Base-by-base conservation (phyloP, 306 rosid species). In the Dicorynia guianensis region DNA sequence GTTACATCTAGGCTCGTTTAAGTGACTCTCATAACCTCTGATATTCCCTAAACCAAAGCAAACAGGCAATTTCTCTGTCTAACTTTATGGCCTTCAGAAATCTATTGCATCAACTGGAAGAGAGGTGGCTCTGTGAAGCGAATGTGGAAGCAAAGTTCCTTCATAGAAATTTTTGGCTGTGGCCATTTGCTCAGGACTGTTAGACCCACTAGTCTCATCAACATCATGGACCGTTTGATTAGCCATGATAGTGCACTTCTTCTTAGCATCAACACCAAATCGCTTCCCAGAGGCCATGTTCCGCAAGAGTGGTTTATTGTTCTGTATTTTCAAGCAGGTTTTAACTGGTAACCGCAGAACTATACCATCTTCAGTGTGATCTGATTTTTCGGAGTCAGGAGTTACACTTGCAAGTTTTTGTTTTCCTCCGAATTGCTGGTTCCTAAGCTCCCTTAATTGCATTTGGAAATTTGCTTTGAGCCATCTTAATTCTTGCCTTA, bases 401-500 rank as follows among this genome's bases (percentile, higher is more conserved):
- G 75, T 67, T 63, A 40, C 48, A 82, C 85, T 72, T 44, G 79
- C 57, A 8, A 75, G 17, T 69, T 81, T 89, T 64, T 70, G 64
- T 70, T 76, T 82, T 15, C 67, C 88, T 55, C 87, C 84, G 35
- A 92, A 75, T 58, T 90, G 96, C 42, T 85, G 96, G 80, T 88
- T 88, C 80, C 86, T 89, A n/a, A 88, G 84, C 89, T 85, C 99
- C 73, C 97, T 86, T 82, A 91, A 52, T 87, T 96, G 98, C 86
- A 93, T 76, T 82, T 96, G 98, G 83, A 90, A 96, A 75, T 84
- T 96, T 61, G 97, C 99, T 85, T 91, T 96, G 77, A 96, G 98
- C 99, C 99, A 96, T 87, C 98, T 87, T 8, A 96, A 76, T 84
- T 96, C 99, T 83, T 96, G 99, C 70, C 98, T 86, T 50, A 96